These are phyloP conservation scores for Ophiostoma himal-ulmi DNA, from an alignment of 2,329 filamentous ascomycete species.

Conservation along the genomic window DNA sequence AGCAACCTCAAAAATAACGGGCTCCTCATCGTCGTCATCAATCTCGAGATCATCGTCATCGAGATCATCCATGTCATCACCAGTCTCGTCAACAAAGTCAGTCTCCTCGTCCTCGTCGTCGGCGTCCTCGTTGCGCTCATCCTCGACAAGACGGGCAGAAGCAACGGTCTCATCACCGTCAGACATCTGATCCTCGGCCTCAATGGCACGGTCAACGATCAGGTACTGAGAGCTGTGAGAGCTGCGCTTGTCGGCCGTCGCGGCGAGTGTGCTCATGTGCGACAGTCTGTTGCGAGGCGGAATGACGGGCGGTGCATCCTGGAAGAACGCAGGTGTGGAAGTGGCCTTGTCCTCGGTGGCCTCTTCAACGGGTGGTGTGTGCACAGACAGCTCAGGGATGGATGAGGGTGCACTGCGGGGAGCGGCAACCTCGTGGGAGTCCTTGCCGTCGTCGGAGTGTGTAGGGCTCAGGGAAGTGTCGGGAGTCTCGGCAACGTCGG, in stretches of 20 bases:
- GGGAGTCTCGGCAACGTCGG: slow-evolving; percentile 42
- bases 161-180: slow-evolving; percentile 28
- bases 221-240: slow-evolving; percentile 11
- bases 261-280: not conserved
- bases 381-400: slow-evolving; percentile 14
- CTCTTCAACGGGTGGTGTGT: not conserved
- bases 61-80: slow-evolving; percentile 32
- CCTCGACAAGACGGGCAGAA: slow-evolving; percentile 20
- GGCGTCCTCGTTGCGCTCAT: slow-evolving; percentile 34
- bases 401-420: not conserved
- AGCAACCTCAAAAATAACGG: slow-evolving; percentile 63
- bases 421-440: slow-evolving; percentile 22
- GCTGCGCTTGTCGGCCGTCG: not conserved
- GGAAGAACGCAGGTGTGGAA: not conserved
- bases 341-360: not conserved
- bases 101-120: slow-evolving; percentile 45
- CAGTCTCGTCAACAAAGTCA: slow-evolving; percentile 37
- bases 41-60: slow-evolving; percentile 36
- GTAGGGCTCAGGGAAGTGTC: slow-evolving; percentile 51
- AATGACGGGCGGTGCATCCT: slow-evolving; percentile 1
- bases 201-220: slow-evolving; percentile 17
- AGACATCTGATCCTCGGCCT: slow-evolving; percentile 27
- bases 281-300: slow-evolving; percentile 2
- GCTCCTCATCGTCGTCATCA: slow-evolving; percentile 52
- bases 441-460: slow-evolving; percentile 45